phyloP scores from a whole-genome alignment of 768 basidiomycete genomes.

The Phaeotremella skinneri region DNA sequence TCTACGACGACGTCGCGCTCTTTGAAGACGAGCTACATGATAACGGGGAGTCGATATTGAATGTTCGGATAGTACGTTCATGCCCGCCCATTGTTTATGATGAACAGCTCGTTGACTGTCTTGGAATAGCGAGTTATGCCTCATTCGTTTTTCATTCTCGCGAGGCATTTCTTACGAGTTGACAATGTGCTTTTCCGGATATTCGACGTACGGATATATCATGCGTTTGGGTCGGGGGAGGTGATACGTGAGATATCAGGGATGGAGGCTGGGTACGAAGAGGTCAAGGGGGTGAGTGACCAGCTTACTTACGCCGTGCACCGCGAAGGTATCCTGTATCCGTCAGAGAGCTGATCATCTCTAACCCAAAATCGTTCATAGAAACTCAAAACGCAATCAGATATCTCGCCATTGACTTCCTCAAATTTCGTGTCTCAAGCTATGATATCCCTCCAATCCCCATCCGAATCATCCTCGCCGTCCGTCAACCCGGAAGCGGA shows the following conservation, averaged over 20 bases:
- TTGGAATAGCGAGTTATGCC: constrained; percentile 86
- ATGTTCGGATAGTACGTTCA: constrained; percentile 77
- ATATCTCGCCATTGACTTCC: constrained; percentile 84
- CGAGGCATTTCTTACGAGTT: constrained; percentile 87
- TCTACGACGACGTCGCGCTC: constrained; percentile 90
- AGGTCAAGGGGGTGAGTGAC: constrained; percentile 66
- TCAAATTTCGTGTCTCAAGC: constrained; percentile 64
- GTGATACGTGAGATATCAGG: constrained; percentile 79
- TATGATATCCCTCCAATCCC: constrained; percentile 49
- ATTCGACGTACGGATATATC: constrained; percentile 84
- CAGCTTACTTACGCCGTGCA: constrained; percentile 61
- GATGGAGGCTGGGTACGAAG: constrained; percentile 85
- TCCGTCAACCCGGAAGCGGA: constrained; percentile 56
- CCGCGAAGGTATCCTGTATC: not conserved
- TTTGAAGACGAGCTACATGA: constrained; percentile 98
- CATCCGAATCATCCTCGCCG: constrained; percentile 57
- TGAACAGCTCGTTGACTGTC: not conserved
- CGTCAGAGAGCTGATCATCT: constrained; percentile 4
- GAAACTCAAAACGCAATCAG: constrained; percentile 55
- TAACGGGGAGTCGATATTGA: constrained; percentile 81
- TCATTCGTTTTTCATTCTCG: constrained; percentile 83
- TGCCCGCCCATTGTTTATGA: not conserved
- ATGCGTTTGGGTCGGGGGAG: constrained; percentile 62
- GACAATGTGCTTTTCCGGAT: constrained; percentile 90
- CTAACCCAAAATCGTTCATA: constrained; percentile 6